A percentile compares a stretch with the other conserved stretches of the same genome.
These are phyloP conservation scores for Metarhizium humberi DNA, from an alignment of 2,329 filamentous ascomycete species.

Conservation along the genomic window DNA sequence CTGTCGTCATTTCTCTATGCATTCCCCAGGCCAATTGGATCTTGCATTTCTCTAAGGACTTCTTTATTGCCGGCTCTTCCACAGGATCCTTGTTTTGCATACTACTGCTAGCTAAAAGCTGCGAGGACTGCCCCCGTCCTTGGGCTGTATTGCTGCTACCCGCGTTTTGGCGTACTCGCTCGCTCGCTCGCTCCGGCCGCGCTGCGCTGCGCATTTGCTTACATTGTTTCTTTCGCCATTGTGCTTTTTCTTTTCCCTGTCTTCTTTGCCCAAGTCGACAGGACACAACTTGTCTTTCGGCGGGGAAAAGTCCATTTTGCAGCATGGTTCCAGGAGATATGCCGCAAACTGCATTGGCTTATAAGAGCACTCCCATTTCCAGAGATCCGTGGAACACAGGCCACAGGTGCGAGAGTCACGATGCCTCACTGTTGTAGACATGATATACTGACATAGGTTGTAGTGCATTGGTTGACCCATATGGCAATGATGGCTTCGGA, in stretches of 20 bases:
- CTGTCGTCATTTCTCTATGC: slow-evolving; percentile 2
- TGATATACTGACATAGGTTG: slow-evolving; percentile 6
- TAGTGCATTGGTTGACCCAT: slow-evolving; percentile 23
- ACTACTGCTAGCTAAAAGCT: background rate
- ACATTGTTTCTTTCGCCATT: background rate
- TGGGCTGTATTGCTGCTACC: background rate
- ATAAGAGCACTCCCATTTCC: slow-evolving; percentile 35
- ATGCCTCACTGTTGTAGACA: slow-evolving; percentile 9
- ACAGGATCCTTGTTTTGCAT: background rate
- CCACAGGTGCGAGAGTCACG: slow-evolving; percentile 36
- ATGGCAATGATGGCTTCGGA: slow-evolving; percentile 25
- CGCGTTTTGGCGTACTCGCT: background rate
- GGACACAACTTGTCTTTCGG: background rate
- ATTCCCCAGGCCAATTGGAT: slow-evolving; percentile 3
- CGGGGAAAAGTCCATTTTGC: background rate
- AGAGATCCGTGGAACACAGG: slow-evolving; percentile 40
- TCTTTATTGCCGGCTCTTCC: background rate
- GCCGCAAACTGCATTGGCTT: slow-evolving; percentile 38
- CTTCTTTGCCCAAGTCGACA: background rate
- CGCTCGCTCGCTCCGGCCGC: background rate
- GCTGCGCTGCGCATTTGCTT: background rate
- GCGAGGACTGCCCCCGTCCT: background rate
- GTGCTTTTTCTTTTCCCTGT: background rate
- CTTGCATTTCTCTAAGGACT: background rate
- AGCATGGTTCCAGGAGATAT: slow-evolving; percentile 31